Evolutionary conservation across 306 rosid species (phyloP).

Genomic region (Glycine latifolia): DNA sequence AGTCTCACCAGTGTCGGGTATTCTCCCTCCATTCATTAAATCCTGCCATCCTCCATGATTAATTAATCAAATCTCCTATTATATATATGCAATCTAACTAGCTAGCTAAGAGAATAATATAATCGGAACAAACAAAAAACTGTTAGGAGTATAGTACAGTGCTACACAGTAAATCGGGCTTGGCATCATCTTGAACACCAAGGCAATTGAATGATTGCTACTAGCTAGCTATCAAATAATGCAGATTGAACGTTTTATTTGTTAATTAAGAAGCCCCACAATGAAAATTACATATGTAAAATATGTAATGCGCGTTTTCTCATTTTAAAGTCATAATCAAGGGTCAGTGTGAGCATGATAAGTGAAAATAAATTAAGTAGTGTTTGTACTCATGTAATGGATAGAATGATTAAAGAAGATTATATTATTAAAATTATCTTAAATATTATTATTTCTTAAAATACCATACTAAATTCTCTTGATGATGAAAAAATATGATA

Average conservation of each 20-base stretch:
- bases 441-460: background rate
- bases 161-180: constrained; percentile 5
- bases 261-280: background rate
- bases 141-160: background rate
- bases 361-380: background rate
- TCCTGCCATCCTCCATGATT: constrained; percentile 45
- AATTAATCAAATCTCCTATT: constrained; percentile 40
- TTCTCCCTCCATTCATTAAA: constrained; percentile 50
- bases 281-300: background rate
- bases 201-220: constrained; percentile 28
- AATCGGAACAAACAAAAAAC: constrained; percentile 43
- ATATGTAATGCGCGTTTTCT: background rate
- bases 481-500: too few relatives aligned
- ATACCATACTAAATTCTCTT: background rate
- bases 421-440: background rate
- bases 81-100: constrained; percentile 35
- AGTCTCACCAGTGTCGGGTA: constrained; percentile 50
- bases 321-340: background rate
- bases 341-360: background rate
- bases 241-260: background rate
- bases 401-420: background rate
- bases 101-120: constrained; percentile 34
- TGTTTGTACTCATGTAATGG: background rate
- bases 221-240: constrained; percentile 29
- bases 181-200: constrained; percentile 14